Evolutionary conservation across 1,284 basidiomycete species (phyloP), one percentile per base, ranked within the genome.

Genomic region (Malassezia cuniculi): DNA sequence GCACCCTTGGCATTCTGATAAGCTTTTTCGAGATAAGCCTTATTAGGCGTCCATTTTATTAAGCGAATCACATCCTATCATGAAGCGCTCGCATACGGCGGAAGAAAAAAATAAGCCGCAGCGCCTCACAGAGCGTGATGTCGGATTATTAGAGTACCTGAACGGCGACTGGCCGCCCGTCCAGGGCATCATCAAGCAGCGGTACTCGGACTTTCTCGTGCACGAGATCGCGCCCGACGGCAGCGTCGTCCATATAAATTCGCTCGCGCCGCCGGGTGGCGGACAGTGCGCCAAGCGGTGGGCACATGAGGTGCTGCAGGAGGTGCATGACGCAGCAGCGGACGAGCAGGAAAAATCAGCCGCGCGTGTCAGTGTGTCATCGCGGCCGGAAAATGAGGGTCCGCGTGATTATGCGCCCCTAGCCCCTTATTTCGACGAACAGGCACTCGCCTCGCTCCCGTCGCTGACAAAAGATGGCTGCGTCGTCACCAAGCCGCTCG

Each of bases 401-500:
- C n/a, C n/a, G n/a, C n/a, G n/a, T n/a, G n/a, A n/a, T n/a, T n/a
- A n/a, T n/a, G n/a, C n/a, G n/a, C n/a, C n/a, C 18, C 48, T 60
- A 3, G 1, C 11, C 4, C 25, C 40, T 0, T 54, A 44, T 28
- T 55, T 60, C 20, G 16, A 40, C 1, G 19, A 21, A 1, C 36
- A 47, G 10, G 21, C 45, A 12, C 37, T 55, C 28, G 33, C 14
- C 1, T 32, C 26, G 3, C 18, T 55, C 12, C 6, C 11, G 11
- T 6, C 6, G 28, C 9, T 15, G 5, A 14, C 17, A 16, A 15
- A 14, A 24, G 15, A 6, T n/a, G 18, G 31, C 31, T 12, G 16
- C 22, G 45, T 57, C 37, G 39, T 33, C 7, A 60, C 52, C 20
- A 67, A 90, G 81, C 78, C 82, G 7, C 85, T 97, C 29, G 66